Conservation (phyloP, 169 alveolate species). For the Besnoitia besnoiti region DNA sequence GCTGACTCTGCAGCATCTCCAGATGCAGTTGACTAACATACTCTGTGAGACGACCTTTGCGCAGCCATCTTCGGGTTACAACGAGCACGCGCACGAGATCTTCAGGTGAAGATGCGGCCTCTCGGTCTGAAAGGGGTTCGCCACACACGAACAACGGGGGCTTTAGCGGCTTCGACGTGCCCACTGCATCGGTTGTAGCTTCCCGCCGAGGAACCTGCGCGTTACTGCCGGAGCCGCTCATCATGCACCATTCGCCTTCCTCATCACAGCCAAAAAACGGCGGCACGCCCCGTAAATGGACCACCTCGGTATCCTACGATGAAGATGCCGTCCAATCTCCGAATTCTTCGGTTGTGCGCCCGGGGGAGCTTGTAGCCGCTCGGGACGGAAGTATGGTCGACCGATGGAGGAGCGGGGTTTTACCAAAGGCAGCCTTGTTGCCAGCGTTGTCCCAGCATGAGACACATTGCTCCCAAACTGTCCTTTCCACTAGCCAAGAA, state of each 20-base stretch:
- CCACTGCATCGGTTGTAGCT: neutral
- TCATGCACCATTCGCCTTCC: neutral
- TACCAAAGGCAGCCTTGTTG: too few species aligned
- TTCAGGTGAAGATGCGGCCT: neutral
- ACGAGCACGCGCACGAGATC: slow-evolving; percentile 28
- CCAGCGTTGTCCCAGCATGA: too few species aligned
- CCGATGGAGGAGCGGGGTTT: too few species aligned
- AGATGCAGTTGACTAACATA: slow-evolving; percentile 52
- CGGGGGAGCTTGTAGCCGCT: too few species aligned
- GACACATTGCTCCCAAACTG: too few species aligned
- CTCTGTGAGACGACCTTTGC: slow-evolving; percentile 17
- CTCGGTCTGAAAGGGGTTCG: neutral
- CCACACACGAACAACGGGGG: neutral
- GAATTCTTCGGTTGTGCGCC: too few species aligned
- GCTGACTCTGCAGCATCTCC: slow-evolving; percentile 27
- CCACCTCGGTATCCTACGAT: too few species aligned
- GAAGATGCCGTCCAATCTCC: too few species aligned
- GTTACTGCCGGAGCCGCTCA: neutral
- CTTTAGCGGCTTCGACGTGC: neutral
- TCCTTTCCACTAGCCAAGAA: too few species aligned
- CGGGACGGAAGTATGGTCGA: too few species aligned
- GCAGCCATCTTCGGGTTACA: slow-evolving; percentile 33
- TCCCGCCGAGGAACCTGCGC: neutral
- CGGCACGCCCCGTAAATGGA: too few species aligned
- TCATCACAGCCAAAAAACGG: too few species aligned